Evolutionary conservation across 176 grass and related monocot species (phyloP), one percentile per base, ranked within the genome.

Genomic region (Elaeis guineensis): DNA sequence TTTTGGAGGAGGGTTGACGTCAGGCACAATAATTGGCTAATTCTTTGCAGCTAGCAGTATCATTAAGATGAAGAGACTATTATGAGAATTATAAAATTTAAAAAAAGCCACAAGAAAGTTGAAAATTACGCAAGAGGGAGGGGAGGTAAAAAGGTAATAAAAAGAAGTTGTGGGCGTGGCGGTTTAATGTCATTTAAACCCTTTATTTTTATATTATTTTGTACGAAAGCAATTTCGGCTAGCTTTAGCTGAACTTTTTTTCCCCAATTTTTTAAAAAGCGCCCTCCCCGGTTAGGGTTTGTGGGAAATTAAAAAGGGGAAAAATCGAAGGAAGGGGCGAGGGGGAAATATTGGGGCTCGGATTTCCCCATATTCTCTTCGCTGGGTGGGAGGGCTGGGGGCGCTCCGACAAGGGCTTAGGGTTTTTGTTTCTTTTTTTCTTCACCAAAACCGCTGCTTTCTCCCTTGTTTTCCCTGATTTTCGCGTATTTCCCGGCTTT

Each of bases 161-260:
- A 44, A 44, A 54, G 58, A 60, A 62, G 61, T 50, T 66, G 21
- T 66, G 72, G 74, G 79, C 39, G 7, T 18, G 17, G 58, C 6
- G 58, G 2, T 60, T 60, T 60, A 60, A 26, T 28, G 58, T 60
- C 25, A 60, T 17, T 60, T 3, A 61, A 7, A 11, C n/a, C 14
- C 17, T 18, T 35, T 29, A 9, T 6, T 61, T 30, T 61, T 61
- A 39, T 61, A n/a, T 30, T 61, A n/a, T 25, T 59, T 44, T 44
- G 25, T 62, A 64, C 61, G 66, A 75, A 82, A 78, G 79, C 87
- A 83, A 85, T 84, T 85, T 82, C 49, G 75, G 84, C 72, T 72
- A 85, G 84, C 84, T 85, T 85, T 94, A 94, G 71, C 80, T 84
- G 79, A 44, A 44, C 83, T 73, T 51, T 72, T 58, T 71, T 63